Base-by-base conservation (phyloP, 192 early-diverging fungal genomes). In the Chytriomyces sp. region DNA sequence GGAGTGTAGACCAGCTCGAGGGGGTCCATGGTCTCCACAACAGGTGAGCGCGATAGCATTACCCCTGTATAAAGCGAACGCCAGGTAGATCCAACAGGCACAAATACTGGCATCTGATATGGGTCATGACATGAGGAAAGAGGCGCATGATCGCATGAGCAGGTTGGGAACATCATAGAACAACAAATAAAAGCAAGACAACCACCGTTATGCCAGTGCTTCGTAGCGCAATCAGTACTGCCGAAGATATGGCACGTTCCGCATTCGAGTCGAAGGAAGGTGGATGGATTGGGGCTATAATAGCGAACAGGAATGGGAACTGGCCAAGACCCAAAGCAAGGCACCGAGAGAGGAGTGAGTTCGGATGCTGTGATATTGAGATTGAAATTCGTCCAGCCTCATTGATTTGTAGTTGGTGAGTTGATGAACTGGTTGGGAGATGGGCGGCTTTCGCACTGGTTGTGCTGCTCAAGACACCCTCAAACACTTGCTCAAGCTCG, bases 1-100 rank as follows among this genome's bases (percentile, higher is more conserved):
- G 63, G 63, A 64, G 63, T 13, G 20, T 18, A 24, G 26, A 64
- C 18, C 26, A 26, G n/a, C 18, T n/a, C 5, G 63, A 18, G 26
- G 13, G 63, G 18, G 20, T 64, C 63, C 11, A 26, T 64, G 63
- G 16, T 50, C 46, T 1, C 16, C 11, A 23, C 20, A 20, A 44
- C 35, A 23, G 49, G 45, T 26, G 28, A 49, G 9, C 43, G 73
- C 48, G 73, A 20, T 7, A 79, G 6, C 71, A 53, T 57, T 1
- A 79, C 64, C 35, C 83, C 83, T 5, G 64, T 47, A 68, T 69
- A 80, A 73, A 82, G 50, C 11, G 59, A 11, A 62, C 82, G 76
- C 83, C 83, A 85, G 3, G 64, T 67, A 23, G 72, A 75, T 7
- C 81, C 81, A 8, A 61, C 75, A 16, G 71, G 72, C 4, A 83